These are phyloP conservation scores for Quercus glauca DNA, from an alignment of 306 rosid species.

Conservation along the genomic window DNA sequence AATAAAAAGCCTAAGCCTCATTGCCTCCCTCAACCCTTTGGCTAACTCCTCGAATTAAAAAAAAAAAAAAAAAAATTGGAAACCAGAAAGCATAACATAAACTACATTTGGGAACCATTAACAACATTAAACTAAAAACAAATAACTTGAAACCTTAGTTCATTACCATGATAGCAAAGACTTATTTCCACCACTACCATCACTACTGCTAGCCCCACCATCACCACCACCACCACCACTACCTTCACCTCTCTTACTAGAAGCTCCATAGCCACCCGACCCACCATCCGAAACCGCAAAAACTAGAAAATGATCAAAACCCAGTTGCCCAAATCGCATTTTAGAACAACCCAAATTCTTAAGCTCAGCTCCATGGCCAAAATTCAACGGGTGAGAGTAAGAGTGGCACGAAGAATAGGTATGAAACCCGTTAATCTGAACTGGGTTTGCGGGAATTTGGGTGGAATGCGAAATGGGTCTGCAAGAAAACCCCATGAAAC, in stretches of 20 bases:
- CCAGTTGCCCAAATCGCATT: slow-evolving; percentile 13
- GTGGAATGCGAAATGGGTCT: slow-evolving; percentile 16
- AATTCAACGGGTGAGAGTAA: slow-evolving; percentile 6
- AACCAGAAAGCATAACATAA: background rate
- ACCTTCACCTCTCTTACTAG: slow-evolving; percentile 39
- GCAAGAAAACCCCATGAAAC: slow-evolving; percentile 18
- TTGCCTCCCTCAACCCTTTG: no score
- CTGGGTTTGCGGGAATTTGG: slow-evolving; percentile 18
- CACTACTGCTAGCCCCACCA: slow-evolving; percentile 1
- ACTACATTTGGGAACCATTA: background rate
- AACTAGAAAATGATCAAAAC: slow-evolving; percentile 30
- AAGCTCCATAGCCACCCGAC: slow-evolving; percentile 46
- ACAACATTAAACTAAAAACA: background rate
- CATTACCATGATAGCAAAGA: slow-evolving; percentile 74
- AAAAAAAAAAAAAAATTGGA: background rate
- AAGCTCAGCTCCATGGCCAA: slow-evolving; percentile 1
- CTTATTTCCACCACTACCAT: slow-evolving; percentile 39
- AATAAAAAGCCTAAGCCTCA: no score
- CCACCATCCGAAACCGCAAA: slow-evolving; percentile 43
- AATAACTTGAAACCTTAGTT: background rate
- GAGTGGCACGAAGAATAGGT: slow-evolving; percentile 19
- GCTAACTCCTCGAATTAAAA: no score
- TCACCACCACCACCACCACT: background rate
- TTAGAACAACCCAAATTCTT: slow-evolving; percentile 16
- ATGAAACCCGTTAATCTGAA: slow-evolving; percentile 15